Conservation (phyloP, 2,329 filamentous ascomycete genomes). For the Aspergillus pseudoterreus region DNA sequence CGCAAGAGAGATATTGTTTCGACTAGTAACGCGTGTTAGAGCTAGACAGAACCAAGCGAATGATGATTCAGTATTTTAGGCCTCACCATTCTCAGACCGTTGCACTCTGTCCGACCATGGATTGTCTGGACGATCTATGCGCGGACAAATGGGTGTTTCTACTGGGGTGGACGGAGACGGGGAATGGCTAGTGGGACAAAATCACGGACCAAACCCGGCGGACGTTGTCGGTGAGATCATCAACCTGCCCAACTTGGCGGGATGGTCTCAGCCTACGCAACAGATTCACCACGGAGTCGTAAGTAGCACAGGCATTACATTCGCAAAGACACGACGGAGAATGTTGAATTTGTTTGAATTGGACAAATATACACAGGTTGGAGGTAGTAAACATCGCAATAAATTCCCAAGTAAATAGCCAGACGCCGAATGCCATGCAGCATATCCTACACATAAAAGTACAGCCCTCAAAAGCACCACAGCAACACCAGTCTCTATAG, state of each 20-base stretch:
- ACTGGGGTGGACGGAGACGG: no score
- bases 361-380: slow-evolving; percentile 1
- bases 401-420: slow-evolving; percentile 21
- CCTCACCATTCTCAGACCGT: slow-evolving; percentile 18
- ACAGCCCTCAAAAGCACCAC: slow-evolving; percentile 8
- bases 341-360: background rate
- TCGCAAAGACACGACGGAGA: no score
- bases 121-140: no score
- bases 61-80: background rate
- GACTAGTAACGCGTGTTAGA: slow-evolving; percentile 56
- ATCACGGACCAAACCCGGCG: background rate
- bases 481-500: slow-evolving; percentile 1
- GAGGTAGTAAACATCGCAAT: slow-evolving; percentile 9
- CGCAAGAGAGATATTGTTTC: slow-evolving; percentile 94
- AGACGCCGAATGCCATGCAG: slow-evolving; percentile 39
- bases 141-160: no score
- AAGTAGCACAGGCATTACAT: background rate
- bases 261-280: background rate
- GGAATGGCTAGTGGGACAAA: background rate
- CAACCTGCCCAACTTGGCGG: background rate
- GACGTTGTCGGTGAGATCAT: background rate
- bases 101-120: no score
- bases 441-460: slow-evolving; percentile 28
- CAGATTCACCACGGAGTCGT: background rate
- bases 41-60: slow-evolving; percentile 4